Conservation (phyloP, 257 asterid genomes). For the Anisodus acutangulus region DNA sequence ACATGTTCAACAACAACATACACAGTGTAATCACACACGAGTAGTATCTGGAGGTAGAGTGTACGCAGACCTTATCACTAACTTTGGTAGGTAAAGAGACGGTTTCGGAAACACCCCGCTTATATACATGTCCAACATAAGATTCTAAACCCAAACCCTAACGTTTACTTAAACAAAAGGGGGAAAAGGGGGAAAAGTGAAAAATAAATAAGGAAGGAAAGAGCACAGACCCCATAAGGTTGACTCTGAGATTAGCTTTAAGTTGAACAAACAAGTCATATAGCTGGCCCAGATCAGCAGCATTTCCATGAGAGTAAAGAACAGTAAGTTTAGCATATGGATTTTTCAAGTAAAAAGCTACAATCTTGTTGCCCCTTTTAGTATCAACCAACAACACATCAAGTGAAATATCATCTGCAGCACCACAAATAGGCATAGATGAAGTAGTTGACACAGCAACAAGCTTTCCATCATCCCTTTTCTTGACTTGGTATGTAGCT, state of each 20-base stretch:
- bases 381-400: conserved; percentile 69
- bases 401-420: conserved; percentile 68
- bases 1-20: too few species aligned
- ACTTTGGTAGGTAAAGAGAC: too few species aligned
- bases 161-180: background rate
- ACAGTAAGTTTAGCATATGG: conserved; percentile 86
- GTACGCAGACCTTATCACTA: too few species aligned
- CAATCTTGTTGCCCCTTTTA: conserved; percentile 84
- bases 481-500: conserved; percentile 82
- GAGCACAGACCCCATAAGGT: conserved; percentile 76
- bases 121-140: background rate
- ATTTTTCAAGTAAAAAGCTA: conserved; percentile 78
- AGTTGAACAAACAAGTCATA: conserved; percentile 56
- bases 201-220: conserved; percentile 2
- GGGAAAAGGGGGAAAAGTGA: background rate
- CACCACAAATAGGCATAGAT: conserved; percentile 57
- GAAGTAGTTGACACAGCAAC: conserved; percentile 72
- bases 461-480: conserved; percentile 69
- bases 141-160: background rate
- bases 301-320: conserved; percentile 90
- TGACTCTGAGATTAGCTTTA: conserved; percentile 90
- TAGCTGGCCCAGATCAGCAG: conserved; percentile 97
- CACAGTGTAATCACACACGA: too few species aligned
- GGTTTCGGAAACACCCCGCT: too few species aligned
- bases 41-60: too few species aligned